Conservation (phyloP, 2,329 filamentous ascomycete species). For the Aspergillus nomiae region DNA sequence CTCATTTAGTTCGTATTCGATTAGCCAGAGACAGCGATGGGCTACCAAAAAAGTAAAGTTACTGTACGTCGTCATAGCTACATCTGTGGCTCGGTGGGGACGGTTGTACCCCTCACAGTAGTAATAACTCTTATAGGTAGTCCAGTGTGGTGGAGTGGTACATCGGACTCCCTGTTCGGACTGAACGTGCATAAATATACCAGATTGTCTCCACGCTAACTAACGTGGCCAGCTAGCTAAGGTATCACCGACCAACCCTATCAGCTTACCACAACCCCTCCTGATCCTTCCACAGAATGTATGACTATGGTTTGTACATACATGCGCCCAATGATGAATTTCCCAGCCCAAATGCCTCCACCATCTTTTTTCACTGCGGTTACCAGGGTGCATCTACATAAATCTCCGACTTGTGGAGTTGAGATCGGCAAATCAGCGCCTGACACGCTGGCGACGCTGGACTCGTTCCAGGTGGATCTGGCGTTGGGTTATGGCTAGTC, state of each 20-base stretch:
- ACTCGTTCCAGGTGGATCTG: background rate
- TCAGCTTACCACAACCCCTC: background rate
- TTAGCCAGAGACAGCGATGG: background rate
- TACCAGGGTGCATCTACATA: conserved; percentile 1
- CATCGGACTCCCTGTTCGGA: background rate
- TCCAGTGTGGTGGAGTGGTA: background rate
- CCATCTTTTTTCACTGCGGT: background rate
- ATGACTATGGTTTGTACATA: background rate
- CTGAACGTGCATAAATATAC: background rate
- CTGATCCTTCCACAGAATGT: background rate
- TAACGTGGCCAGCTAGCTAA: background rate
- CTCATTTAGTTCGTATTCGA: background rate
- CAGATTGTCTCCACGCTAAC: background rate
- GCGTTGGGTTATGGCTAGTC: background rate
- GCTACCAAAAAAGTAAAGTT: background rate
- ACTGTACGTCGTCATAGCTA: background rate
- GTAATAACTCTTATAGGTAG: background rate
- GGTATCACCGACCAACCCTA: background rate
- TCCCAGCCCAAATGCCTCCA: conserved; percentile 1
- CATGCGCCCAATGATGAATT: conserved; percentile 4
- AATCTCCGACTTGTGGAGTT: background rate
- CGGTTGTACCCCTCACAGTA: background rate
- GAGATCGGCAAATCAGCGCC: conserved; percentile 18
- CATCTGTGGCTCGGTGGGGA: background rate
- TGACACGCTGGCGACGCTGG: conserved; percentile 14